Evolutionary conservation across 2,329 filamentous ascomycete genomes (phyloP).

Genomic region (Cephalotrichum gorgonifer): DNA sequence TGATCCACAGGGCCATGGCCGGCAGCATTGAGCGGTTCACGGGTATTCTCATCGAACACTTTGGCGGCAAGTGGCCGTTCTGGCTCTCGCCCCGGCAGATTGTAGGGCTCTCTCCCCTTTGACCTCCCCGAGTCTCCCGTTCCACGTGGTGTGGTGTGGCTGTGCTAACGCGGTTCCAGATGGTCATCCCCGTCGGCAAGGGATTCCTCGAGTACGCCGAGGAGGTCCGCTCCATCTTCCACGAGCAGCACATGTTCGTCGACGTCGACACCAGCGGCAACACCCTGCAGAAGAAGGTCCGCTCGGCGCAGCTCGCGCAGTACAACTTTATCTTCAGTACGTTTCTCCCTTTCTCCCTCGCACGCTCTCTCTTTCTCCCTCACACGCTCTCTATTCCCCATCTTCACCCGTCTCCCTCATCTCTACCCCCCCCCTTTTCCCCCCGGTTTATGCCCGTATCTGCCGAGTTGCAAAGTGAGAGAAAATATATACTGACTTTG

Average conservation of each 20-base stretch:
- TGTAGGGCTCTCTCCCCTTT: constrained; percentile 14
- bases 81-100: constrained; percentile 81
- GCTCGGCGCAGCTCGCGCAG: constrained; percentile 67
- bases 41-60: constrained; percentile 74
- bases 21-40: constrained; percentile 54
- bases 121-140: background rate
- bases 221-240: constrained; percentile 61
- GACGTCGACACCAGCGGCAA: constrained; percentile 52
- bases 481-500: constrained; percentile 1
- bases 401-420: background rate
- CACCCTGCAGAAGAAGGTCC: constrained; percentile 84
- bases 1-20: constrained; percentile 80
- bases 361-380: no score
- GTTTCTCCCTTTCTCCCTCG: no score
- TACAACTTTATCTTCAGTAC: constrained; percentile 76
- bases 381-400: no score
- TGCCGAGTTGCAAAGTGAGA: background rate
- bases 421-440: background rate
- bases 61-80: constrained; percentile 81
- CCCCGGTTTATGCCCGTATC: background rate
- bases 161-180: background rate
- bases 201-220: constrained; percentile 62
- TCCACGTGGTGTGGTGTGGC: constrained; percentile 17
- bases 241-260: constrained; percentile 56
- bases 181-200: constrained; percentile 65